These are phyloP conservation scores for Wickerhamomyces silvicola DNA, from an alignment of 805 yeast species.

Conservation along the genomic window DNA sequence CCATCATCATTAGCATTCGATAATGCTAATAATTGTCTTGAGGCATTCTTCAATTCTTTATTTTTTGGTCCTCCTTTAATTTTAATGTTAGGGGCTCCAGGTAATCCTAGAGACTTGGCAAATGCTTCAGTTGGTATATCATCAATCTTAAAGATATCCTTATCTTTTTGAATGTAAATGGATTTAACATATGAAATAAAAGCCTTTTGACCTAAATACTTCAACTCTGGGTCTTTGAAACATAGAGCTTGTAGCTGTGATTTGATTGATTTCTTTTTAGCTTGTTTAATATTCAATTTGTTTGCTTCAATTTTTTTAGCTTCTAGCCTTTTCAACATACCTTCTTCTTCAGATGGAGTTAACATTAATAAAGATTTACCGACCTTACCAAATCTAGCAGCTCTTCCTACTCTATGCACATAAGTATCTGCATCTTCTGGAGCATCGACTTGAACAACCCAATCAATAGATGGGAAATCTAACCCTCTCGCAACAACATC, in stretches of 20 bases:
- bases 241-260: conserved; percentile 85
- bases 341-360: conserved; percentile 77
- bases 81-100: conserved; percentile 93
- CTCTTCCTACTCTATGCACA: conserved; percentile 91
- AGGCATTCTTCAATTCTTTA: conserved; percentile 74
- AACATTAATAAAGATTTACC: conserved; percentile 86
- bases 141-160: conserved; percentile 74
- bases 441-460: conserved; percentile 88
- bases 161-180: conserved; percentile 79
- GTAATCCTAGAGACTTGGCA: conserved; percentile 86
- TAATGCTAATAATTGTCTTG: conserved; percentile 60
- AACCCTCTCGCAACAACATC: conserved; percentile 98
- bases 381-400: conserved; percentile 84
- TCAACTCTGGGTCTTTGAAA: conserved; percentile 85
- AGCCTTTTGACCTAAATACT: conserved; percentile 93
- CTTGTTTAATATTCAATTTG: conserved; percentile 65
- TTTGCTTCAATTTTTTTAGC: conserved; percentile 62
- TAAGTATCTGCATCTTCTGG: conserved; percentile 92
- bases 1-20: conserved; percentile 61
- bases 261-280: conserved; percentile 65
- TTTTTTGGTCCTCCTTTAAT: conserved; percentile 45
- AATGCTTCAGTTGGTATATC: conserved; percentile 73
- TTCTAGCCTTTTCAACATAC: conserved; percentile 58
- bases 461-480: conserved; percentile 91
- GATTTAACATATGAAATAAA: conserved; percentile 88